Evolutionary conservation across 148 eudicot genomes (phyloP).

Genomic region (Tetragonia tetragonoides): DNA sequence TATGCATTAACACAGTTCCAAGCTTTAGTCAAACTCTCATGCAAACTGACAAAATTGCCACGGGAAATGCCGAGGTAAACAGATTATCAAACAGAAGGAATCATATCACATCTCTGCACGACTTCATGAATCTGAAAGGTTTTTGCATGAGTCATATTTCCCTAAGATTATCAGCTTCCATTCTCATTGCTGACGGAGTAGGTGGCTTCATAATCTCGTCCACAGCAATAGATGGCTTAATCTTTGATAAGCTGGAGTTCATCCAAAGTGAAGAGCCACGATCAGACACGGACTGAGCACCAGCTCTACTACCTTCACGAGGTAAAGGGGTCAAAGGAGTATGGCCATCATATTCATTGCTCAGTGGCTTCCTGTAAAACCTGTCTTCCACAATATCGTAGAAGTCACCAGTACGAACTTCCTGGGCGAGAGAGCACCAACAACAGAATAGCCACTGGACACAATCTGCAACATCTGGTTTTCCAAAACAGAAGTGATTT

Average conservation of each 20-base stretch:
- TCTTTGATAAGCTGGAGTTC: constrained; percentile 5
- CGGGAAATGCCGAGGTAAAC: neutral
- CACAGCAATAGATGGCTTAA: neutral
- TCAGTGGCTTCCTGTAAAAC: constrained; percentile 37
- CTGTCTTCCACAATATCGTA: constrained; percentile 68
- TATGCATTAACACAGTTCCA: neutral
- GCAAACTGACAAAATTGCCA: neutral
- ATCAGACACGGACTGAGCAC: constrained; percentile 11
- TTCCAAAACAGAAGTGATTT: constrained; percentile 55
- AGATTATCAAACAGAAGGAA: neutral
- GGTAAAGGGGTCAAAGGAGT: constrained; percentile 57
- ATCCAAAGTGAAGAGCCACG: constrained; percentile 15
- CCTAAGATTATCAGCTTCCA: constrained; percentile 14
- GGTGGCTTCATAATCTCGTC: constrained; percentile 36
- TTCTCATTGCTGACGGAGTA: constrained; percentile 25
- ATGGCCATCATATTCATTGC: constrained; percentile 16
- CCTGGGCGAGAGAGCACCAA: constrained; percentile 97
- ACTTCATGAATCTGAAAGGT: too few relatives aligned
- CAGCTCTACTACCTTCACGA: constrained; percentile 52
- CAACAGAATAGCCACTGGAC: constrained; percentile 85
- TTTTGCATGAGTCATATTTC: neutral
- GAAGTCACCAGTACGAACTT: constrained; percentile 79
- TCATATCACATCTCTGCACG: too few relatives aligned
- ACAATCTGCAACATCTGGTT: constrained; percentile 68
- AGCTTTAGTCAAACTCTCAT: neutral